Conservation (phyloP, 2,329 filamentous ascomycete genomes). For the Colletotrichum tofieldiae region DNA sequence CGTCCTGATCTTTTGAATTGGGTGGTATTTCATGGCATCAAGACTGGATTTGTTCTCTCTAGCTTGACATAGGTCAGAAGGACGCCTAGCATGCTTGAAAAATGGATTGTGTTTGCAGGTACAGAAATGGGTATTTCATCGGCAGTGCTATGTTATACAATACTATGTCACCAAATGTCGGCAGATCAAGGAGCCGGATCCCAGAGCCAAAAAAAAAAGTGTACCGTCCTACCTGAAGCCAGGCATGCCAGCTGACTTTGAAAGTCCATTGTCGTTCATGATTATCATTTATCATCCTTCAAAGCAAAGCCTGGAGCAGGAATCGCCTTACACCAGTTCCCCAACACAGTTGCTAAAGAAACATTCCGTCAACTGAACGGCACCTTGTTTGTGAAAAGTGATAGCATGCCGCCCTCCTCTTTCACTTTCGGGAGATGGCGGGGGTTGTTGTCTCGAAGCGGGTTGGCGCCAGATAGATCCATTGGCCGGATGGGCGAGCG, state of each 20-base stretch:
- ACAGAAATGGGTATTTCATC: slow-evolving; percentile 26
- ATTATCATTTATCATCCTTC: neutral
- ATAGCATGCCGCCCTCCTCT: slow-evolving; percentile 3
- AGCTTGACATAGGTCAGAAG: neutral
- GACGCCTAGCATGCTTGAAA: neutral
- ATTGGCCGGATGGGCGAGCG: slow-evolving; percentile 29
- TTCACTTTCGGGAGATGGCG: slow-evolving; percentile 30
- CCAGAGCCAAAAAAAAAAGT: neutral
- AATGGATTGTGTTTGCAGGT: neutral
- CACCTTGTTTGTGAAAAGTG: slow-evolving; percentile 22
- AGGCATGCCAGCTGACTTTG: neutral
- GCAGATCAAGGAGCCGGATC: neutral
- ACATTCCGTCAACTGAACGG: neutral
- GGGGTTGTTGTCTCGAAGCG: slow-evolving; percentile 29
- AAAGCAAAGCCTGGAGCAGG: neutral
- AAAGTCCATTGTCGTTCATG: neutral
- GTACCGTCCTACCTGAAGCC: neutral
- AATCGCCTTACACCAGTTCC: neutral
- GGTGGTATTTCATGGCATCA: neutral
- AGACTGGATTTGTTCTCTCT: neutral
- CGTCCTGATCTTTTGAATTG: neutral
- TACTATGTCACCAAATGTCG: slow-evolving; percentile 3
- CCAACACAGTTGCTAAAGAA: slow-evolving; percentile 3
- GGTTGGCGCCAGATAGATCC: slow-evolving; percentile 30
- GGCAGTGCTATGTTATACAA: slow-evolving; percentile 21